phyloP scores from a whole-genome alignment of 345 rosid species.

The Salix brachista region DNA sequence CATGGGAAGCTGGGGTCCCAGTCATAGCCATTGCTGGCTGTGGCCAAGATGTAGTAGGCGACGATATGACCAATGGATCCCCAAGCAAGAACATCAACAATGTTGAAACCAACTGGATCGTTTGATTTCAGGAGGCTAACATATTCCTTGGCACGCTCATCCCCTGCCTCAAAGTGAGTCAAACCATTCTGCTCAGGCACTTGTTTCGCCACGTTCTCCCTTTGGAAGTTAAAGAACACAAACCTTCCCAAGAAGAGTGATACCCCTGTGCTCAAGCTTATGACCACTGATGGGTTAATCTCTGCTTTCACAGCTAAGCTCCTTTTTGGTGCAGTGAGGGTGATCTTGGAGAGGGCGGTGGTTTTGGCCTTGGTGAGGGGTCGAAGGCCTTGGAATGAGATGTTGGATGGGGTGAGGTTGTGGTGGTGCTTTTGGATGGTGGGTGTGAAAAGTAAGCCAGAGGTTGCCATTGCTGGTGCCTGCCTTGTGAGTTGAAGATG shows the following conservation, averaged over 20 bases:
- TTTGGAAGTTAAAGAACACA: slow-evolving; percentile 98
- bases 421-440: slow-evolving; percentile 33
- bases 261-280: slow-evolving; percentile 93
- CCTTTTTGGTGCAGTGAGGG: slow-evolving; percentile 16
- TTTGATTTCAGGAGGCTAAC: slow-evolving; percentile 88
- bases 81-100: slow-evolving; percentile 98
- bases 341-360: slow-evolving; percentile 15
- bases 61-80: slow-evolving; percentile 96
- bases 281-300: slow-evolving; percentile 67
- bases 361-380: slow-evolving; percentile 22
- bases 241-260: slow-evolving; percentile 92
- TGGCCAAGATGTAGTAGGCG: slow-evolving; percentile 95
- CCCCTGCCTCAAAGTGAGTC: slow-evolving; percentile 95
- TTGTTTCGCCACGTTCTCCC: slow-evolving; percentile 94
- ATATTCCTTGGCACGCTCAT: slow-evolving; percentile 85
- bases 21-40: slow-evolving; percentile 89
- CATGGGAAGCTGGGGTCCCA: slow-evolving; percentile 12
- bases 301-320: slow-evolving; percentile 57
- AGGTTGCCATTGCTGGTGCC: slow-evolving; percentile 34
- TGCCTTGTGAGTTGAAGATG: not conserved
- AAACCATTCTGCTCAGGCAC: slow-evolving; percentile 96
- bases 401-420: slow-evolving; percentile 31
- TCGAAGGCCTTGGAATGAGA: slow-evolving; percentile 45
- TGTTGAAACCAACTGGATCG: slow-evolving; percentile 92
- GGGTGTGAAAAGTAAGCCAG: slow-evolving; percentile 27